Evolutionary conservation across 257 asterid genomes (phyloP), one percentile per base, ranked within the genome.

Genomic region (Salvia miltiorrhiza): DNA sequence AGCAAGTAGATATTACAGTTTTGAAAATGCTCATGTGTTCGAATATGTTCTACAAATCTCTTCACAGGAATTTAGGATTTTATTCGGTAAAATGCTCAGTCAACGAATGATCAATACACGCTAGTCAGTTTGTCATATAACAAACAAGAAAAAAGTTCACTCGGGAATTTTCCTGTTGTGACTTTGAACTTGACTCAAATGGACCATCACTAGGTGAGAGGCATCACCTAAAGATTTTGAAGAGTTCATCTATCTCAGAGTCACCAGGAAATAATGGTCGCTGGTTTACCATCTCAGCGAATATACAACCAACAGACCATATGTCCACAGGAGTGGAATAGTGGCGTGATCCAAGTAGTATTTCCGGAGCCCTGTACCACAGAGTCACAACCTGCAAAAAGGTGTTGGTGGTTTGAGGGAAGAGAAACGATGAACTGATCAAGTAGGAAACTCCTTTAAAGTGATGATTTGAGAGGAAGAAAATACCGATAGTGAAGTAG

Each of bases 341-440:
- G 85, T 90, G 95, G 48, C 88, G 96, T 32, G 95, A 88, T 72
- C 97, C 97, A 63, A 93, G 97, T 63, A 93, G 88, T 71, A 93
- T 90, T 82, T 93, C 98, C 60, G 98, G 98, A 72, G 98, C 98
- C 75, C 98, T 84, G 69, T 93, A 93, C 98, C 98, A 93, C 58
- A 94, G 83, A n/a, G 99, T 94, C 75, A 91, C 99, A 67, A 94
- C 99, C 99, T 93, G 81, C 75, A 78, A 61, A 30, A 52, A 76
- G 52, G 33, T 9, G 56, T 43, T 53, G 33, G 69, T 49, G 55
- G 55, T 44, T 56, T 41, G 32, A 63, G 59, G 58, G 55, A 56
- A 60, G 37, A 39, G 59, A 48, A 60, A 52, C 13, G 24, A 50
- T 54, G 45, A 10, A 21, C 13, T n/a, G 39, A 57, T 54, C 44